Conservation (phyloP, 352 stramenopile species). For the Phytophthora multivora region DNA sequence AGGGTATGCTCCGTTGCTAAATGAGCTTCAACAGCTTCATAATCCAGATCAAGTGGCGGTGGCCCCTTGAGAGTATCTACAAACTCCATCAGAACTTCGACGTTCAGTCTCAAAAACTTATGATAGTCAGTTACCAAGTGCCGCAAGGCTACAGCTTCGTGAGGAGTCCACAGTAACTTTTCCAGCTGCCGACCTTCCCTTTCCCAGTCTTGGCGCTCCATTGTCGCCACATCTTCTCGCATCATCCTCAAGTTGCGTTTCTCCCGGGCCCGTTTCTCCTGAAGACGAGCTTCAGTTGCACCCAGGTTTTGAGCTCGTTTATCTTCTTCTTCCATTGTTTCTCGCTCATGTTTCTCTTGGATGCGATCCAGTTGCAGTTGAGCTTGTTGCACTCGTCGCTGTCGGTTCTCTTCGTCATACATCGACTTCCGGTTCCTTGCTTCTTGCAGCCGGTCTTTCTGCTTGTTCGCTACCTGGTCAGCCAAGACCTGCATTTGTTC, state of each 20-base stretch:
- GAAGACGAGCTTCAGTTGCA: slow-evolving; percentile 12
- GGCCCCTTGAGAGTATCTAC: slow-evolving; percentile 5
- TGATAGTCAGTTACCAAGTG: slow-evolving; percentile 36
- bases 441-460: slow-evolving; percentile 47
- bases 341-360: slow-evolving; percentile 51
- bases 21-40: slow-evolving; percentile 48
- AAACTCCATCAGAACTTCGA: slow-evolving; percentile 49
- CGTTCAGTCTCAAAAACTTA: slow-evolving; percentile 46
- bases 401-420: slow-evolving; percentile 67
- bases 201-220: slow-evolving; percentile 54
- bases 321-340: slow-evolving; percentile 56
- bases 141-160: slow-evolving; percentile 37
- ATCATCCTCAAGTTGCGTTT: slow-evolving; percentile 56
- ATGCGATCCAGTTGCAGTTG: slow-evolving; percentile 31
- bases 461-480: slow-evolving; percentile 34
- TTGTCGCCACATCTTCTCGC: slow-evolving; percentile 59
- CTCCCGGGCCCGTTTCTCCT: slow-evolving; percentile 43
- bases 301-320: slow-evolving; percentile 15
- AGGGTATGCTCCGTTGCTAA: slow-evolving; percentile 36
- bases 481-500: slow-evolving; percentile 50
- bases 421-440: slow-evolving; percentile 60
- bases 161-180: slow-evolving; percentile 51
- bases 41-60: slow-evolving; percentile 61
- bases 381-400: slow-evolving; percentile 47
- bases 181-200: slow-evolving; percentile 53